These are phyloP conservation scores for Aureococcus anophagefferens DNA, from an alignment of 108 stramenopile genomes.

Conservation along the genomic window DNA sequence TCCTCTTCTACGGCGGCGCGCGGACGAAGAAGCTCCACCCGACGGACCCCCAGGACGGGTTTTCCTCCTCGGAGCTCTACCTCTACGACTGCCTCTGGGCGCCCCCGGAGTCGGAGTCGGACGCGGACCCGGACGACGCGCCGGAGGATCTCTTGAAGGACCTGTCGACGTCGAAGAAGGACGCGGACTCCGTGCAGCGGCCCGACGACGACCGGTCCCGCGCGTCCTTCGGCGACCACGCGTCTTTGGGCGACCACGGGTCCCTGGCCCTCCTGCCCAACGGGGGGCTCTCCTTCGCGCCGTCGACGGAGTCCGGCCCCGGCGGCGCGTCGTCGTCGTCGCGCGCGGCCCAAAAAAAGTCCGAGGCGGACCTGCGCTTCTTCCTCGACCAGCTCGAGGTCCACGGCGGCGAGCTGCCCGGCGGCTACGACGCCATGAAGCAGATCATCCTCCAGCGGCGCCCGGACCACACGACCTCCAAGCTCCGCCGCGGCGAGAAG, in stretches of 20 bases:
- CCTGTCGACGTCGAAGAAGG: not conserved
- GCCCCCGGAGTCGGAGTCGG: not conserved
- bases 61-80: not conserved
- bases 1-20: not conserved
- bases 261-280: too few relatives aligned
- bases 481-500: too few relatives aligned
- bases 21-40: too few relatives aligned
- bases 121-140: not conserved
- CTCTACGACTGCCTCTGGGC: not conserved
- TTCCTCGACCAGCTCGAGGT: not conserved
- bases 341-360: not conserved
- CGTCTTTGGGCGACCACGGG: too few relatives aligned
- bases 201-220: too few relatives aligned
- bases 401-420: not conserved
- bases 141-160: not conserved
- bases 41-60: too few relatives aligned
- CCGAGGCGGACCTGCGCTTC: not conserved
- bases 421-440: not conserved
- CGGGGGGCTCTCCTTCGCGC: too few relatives aligned
- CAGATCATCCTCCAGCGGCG: not conserved
- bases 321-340: too few relatives aligned
- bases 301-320: too few relatives aligned
- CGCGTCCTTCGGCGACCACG: too few relatives aligned
- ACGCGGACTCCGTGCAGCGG: not conserved
- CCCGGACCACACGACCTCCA: too few relatives aligned